A percentile compares a stretch with the other conserved stretches of the same genome.
Conservation (phyloP, 1,139 yeast species). For the Blastobotrys apis region DNA sequence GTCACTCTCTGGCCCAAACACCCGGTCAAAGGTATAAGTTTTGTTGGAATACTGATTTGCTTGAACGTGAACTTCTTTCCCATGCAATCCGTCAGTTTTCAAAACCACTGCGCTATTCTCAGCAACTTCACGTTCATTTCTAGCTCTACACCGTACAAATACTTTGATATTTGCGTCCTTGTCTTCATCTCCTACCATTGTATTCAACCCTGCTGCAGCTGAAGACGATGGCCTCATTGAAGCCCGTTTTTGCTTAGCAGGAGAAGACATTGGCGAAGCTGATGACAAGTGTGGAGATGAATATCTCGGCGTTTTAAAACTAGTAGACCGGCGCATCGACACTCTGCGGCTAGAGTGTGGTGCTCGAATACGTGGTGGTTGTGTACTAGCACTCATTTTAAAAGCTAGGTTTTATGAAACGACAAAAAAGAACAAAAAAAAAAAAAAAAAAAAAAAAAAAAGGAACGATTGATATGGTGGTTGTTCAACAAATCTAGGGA, state of each 20-base stretch:
- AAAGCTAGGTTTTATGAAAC: too few relatives aligned
- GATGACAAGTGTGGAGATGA: too few relatives aligned
- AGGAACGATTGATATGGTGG: too few relatives aligned
- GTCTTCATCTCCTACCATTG: background rate
- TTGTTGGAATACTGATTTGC: slow-evolving; percentile 34
- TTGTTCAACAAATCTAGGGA: too few relatives aligned
- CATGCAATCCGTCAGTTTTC: slow-evolving; percentile 22
- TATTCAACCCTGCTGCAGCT: background rate
- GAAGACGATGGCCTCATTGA: background rate
- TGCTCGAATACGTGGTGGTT: too few relatives aligned
- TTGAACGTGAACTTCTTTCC: slow-evolving; percentile 31
- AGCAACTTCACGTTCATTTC: slow-evolving; percentile 58
- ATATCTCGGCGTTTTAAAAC: too few relatives aligned
- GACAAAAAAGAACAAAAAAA: too few relatives aligned
- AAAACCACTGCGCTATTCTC: slow-evolving; percentile 66
- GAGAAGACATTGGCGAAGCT: background rate
- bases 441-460: too few relatives aligned
- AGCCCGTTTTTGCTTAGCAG: background rate
- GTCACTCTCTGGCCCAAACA: slow-evolving; percentile 67
- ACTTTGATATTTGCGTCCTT: slow-evolving; percentile 53
- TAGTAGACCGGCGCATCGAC: too few relatives aligned
- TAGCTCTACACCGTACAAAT: slow-evolving; percentile 72
- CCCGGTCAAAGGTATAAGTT: slow-evolving; percentile 61
- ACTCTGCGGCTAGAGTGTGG: too few relatives aligned
- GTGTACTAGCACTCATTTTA: too few relatives aligned